Base-by-base conservation (phyloP, 2,329 filamentous ascomycete genomes). In the Colletotrichum sp. region DNA sequence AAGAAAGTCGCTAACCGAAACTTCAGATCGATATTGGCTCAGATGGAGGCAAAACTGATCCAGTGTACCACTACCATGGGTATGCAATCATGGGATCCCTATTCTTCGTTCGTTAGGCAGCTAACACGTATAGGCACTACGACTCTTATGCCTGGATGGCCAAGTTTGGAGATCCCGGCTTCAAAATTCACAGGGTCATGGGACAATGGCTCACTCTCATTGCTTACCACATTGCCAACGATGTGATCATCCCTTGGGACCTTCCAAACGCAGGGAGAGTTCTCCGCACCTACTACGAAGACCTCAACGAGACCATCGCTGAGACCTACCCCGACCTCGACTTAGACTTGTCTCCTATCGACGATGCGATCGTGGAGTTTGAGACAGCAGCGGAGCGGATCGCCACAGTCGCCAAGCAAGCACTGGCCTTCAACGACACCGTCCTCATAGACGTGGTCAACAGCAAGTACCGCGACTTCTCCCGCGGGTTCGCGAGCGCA, bases 131-230 rank as follows among this genome's bases (percentile, higher is more conserved):
- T 4, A 75, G 73, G 22, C 68, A 75, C 26, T 75, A 75, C 6
- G 73, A 75, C 28, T 75, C 36, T 0, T 89, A 88, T 76, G 84
- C 87, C 74, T 90, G 89, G 89, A 90, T 90, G 88, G 78, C 81
- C 0, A 86, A 83, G 0, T 90, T 85, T 72, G 89, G 88, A 7
- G 89, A 90, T 78, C 88, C 88, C 0, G 88, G 86, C 4, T 90
- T 89, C 79, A 80, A 84, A 62, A 84, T 86, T 2, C 89, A 90
- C 78, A 84, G 85, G 9, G 87, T 86, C 4, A 88, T 90, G 78
- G 88, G 87, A 8, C 87, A 89, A 10, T 72, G 68, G 68, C 63
- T 75, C 39, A 32, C 69, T n/a, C 32, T 75, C 16, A 57, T 75
- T n/a, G 73, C 70, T 8, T 75, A 68, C 18, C 73, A 75, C 7